phyloP scores from a whole-genome alignment of 805 yeast species.

The Saccharomycopsis vini region DNA sequence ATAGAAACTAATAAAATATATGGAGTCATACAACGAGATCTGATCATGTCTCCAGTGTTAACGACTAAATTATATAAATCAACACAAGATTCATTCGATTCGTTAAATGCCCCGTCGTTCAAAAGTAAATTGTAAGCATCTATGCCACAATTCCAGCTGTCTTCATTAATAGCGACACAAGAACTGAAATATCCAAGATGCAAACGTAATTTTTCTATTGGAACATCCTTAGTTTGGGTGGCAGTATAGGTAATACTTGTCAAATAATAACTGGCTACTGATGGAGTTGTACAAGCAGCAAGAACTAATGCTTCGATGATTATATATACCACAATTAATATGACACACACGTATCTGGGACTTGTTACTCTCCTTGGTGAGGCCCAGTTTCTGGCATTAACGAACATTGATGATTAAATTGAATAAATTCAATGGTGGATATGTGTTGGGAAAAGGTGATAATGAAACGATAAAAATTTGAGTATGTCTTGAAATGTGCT shows the following conservation, averaged over 20 bases:
- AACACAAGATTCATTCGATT: neutral
- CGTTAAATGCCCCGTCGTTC: conserved; percentile 7
- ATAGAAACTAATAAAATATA: conserved; percentile 17
- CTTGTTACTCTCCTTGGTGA: neutral
- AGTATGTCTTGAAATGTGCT: too few relatives aligned
- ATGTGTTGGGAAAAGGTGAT: neutral
- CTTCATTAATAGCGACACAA: conserved; percentile 8
- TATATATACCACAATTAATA: conserved; percentile 16
- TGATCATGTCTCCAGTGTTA: conserved; percentile 13
- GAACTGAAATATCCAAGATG: conserved; percentile 17
- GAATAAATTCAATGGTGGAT: too few relatives aligned
- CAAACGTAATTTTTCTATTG: conserved; percentile 8
- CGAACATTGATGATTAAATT: too few relatives aligned
- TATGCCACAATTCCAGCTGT: conserved; percentile 15
- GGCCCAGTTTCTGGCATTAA: neutral
- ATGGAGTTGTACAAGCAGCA: conserved; percentile 15
- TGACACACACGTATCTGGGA: conserved; percentile 17
- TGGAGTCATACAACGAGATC: conserved; percentile 18
- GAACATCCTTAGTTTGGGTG: neutral
- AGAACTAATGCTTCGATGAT: conserved; percentile 18
- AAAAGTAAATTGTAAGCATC: conserved; percentile 10
- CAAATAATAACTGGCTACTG: conserved; percentile 7
- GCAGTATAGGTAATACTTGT: conserved; percentile 8
- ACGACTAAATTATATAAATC: conserved; percentile 15
- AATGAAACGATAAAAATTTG: neutral